Evolutionary conservation across 2,329 filamentous ascomycete genomes (phyloP).

Genomic region (Neurospora sp.): DNA sequence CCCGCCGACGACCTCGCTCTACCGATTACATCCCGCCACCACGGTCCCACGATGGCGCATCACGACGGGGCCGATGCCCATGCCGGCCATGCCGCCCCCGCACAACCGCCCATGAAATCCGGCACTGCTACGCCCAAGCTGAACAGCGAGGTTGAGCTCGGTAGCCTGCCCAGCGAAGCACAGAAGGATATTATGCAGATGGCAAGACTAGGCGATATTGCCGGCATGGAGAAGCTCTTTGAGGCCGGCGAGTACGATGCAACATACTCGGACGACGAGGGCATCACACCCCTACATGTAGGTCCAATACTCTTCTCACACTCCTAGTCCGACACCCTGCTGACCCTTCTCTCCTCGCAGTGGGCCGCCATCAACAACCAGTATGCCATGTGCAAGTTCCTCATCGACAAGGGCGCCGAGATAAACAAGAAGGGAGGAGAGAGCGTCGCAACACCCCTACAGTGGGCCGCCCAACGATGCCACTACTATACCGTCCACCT

Average conservation of each 20-base stretch:
- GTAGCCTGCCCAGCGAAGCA: slow-evolving; percentile 33
- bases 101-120: slow-evolving; percentile 45
- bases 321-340: background rate
- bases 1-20: background rate
- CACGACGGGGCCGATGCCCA: slow-evolving; percentile 26
- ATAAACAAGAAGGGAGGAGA: slow-evolving; percentile 95
- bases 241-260: slow-evolving; percentile 73
- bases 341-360: slow-evolving; percentile 34
- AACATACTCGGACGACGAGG: slow-evolving; percentile 78
- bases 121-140: slow-evolving; percentile 32
- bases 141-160: slow-evolving; percentile 48
- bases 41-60: slow-evolving; percentile 30
- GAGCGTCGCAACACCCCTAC: slow-evolving; percentile 83
- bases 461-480: slow-evolving; percentile 95
- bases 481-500: slow-evolving; percentile 96
- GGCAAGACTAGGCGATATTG: slow-evolving; percentile 77
- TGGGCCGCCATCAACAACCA: slow-evolving; percentile 99
- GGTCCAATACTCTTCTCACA: slow-evolving; percentile 21
- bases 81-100: slow-evolving; percentile 35
- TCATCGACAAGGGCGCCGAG: slow-evolving; percentile 75
- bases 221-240: slow-evolving; percentile 81
- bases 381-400: slow-evolving; percentile 92
- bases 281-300: slow-evolving; percentile 93
- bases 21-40: background rate
- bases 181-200: slow-evolving; percentile 93